phyloP scores from a whole-genome alignment of 805 yeast genomes.

The Cyberlindnera maclurae region DNA sequence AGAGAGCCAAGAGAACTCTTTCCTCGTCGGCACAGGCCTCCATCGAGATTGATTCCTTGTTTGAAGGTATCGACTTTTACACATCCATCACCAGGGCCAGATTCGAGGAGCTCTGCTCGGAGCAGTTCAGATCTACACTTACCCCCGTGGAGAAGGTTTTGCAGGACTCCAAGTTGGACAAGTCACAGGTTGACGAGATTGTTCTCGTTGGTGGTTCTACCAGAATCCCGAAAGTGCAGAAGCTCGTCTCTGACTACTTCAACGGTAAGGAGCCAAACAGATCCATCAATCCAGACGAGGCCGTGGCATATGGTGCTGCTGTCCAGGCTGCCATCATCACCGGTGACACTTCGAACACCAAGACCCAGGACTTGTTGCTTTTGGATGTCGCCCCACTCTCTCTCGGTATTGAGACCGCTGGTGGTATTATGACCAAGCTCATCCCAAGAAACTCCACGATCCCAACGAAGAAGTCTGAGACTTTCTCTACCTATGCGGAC shows the following conservation, averaged over 20 bases:
- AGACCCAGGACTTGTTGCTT: slow-evolving; percentile 94
- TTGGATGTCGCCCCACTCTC: slow-evolving; percentile 99
- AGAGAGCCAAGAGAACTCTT: slow-evolving; percentile 97
- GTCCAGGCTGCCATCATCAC: slow-evolving; percentile 97
- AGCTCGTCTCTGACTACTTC: slow-evolving; percentile 94
- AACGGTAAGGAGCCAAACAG: slow-evolving; percentile 98
- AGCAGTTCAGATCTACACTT: slow-evolving; percentile 87
- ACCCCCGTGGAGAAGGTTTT: slow-evolving; percentile 97
- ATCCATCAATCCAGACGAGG: slow-evolving; percentile 98
- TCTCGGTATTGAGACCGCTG: slow-evolving; percentile 98
- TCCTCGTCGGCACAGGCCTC: slow-evolving; percentile 97
- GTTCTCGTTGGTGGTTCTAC: slow-evolving; percentile 98
- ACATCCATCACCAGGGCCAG: slow-evolving; percentile 97
- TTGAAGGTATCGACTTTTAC: slow-evolving; percentile 96
- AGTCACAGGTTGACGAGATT: slow-evolving; percentile 87
- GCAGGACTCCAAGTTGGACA: slow-evolving; percentile 88
- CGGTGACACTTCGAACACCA: slow-evolving; percentile 87
- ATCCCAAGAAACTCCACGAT: slow-evolving; percentile 98
- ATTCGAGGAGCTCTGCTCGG: slow-evolving; percentile 97
- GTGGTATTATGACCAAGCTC: slow-evolving; percentile 99
- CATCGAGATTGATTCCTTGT: slow-evolving; percentile 91
- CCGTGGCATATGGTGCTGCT: slow-evolving; percentile 99
- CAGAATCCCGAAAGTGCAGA: slow-evolving; percentile 98
- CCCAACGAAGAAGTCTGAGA: slow-evolving; percentile 97
- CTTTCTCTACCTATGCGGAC: slow-evolving; percentile 96